Evolutionary conservation across 768 basidiomycete species (phyloP), one percentile per base, ranked within the genome.

Genomic region (Lyophyllum atratum): DNA sequence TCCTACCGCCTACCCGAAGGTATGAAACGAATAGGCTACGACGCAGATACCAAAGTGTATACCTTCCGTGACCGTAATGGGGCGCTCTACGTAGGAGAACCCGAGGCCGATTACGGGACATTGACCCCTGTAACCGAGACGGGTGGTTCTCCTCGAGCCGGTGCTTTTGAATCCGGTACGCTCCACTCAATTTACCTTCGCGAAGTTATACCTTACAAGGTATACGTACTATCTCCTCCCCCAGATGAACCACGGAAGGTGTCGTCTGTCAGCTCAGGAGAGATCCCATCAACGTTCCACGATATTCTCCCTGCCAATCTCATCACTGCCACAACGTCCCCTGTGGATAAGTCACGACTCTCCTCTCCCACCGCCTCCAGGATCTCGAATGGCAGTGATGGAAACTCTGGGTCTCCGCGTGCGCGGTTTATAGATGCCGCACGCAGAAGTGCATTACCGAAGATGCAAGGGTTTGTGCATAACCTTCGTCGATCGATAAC

Each of bases 31-130:
- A 71, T 82, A 11, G 80, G 69, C 2, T 85, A 85, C 54, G 84
- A 86, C 58, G 74, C 81, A 0, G 84, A 85, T 52, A 75, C 78
- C 0, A 65, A 72, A n/a, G 68, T 72, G 14, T 85, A 84, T 55
- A 79, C 75, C 4, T 85, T 84, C 49, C 64, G 71, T 29, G 83
- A 85, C 54, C 58, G 60, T 2, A 64, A 74, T 3, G 83, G 83
- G 0, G 69, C 67, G 14, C 62, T 77, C 3, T 85, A 83, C 65
- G 64, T 73, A 46, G 75, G 78, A 26, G 72, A 72, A 25, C 76
- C 81, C 0, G 78, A 78, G n/a, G 69, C 68, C 31, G 61, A 71
- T 21, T 83, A 81, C 49, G 83, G 83, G 9, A 59, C 64, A 1
- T 67, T 85, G 45, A 74, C 52, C 4, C 76, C 78, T 24, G 67